Evolutionary conservation across 176 grass and related monocot genomes (phyloP).

Genomic region (Tillandsia leiboldiana): DNA sequence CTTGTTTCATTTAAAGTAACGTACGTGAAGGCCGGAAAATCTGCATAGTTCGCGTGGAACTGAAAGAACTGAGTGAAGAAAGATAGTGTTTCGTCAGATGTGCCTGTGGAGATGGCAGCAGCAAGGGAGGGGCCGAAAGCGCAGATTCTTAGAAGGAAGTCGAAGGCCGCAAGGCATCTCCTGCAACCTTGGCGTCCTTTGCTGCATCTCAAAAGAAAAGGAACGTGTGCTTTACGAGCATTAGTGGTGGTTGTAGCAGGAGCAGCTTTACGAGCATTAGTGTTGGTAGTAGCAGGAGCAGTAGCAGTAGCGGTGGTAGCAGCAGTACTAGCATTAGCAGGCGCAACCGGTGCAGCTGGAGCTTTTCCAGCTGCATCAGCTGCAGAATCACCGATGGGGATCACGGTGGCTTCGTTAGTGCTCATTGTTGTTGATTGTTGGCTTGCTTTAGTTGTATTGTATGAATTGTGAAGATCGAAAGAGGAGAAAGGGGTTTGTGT

Average conservation of each 20-base stretch:
- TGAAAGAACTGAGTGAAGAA: conserved; percentile 82
- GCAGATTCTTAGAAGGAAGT: conserved; percentile 53
- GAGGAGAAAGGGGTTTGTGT: not conserved
- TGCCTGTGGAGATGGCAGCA: conserved; percentile 59
- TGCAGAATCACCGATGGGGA: conserved; percentile 27
- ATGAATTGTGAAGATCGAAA: not conserved
- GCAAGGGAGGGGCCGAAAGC: conserved; percentile 56
- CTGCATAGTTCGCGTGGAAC: conserved; percentile 65
- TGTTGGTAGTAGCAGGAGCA: not conserved
- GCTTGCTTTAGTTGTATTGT: not conserved
- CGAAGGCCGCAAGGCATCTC: conserved; percentile 43
- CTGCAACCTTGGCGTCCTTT: conserved; percentile 19
- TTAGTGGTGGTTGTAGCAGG: not conserved
- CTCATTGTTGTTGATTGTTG: conserved; percentile 34
- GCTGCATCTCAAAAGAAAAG: conserved; percentile 26
- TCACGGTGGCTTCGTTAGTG: conserved; percentile 45
- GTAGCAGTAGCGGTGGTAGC: not conserved
- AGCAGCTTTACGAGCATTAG: conserved; percentile 12
- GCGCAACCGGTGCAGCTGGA: not conserved
- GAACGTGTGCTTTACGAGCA: conserved; percentile 12
- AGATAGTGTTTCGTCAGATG: conserved; percentile 48
- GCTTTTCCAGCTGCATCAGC: conserved; percentile 30
- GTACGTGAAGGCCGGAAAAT: conserved; percentile 67
- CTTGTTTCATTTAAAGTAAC: conserved; percentile 2
- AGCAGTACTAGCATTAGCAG: conserved; percentile 17